Evolutionary conservation across 2,329 filamentous ascomycete species (phyloP).

Genomic region (Aspergillus glaucus): DNA sequence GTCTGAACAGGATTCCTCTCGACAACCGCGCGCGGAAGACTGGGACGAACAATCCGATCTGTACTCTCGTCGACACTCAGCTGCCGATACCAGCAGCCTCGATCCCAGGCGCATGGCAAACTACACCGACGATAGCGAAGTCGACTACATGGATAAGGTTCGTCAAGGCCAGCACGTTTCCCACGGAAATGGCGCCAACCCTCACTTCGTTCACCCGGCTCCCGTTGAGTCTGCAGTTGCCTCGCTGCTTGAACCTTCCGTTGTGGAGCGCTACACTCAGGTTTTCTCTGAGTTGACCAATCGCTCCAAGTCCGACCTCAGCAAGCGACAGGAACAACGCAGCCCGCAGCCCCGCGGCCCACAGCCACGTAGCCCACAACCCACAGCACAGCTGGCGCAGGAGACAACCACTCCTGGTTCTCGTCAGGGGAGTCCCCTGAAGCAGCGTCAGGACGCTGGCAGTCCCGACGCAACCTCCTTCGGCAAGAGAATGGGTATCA

Average conservation of each 20-base stretch:
- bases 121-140: constrained; percentile 52
- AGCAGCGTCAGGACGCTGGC: constrained; percentile 35
- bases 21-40: constrained; percentile 12
- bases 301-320: constrained; percentile 39
- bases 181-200: constrained; percentile 63
- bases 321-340: constrained; percentile 30
- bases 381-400: not conserved
- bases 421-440: constrained; percentile 41
- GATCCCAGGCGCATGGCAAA: constrained; percentile 48
- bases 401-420: constrained; percentile 13
- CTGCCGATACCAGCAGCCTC: constrained; percentile 43
- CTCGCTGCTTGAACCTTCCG: constrained; percentile 78
- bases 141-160: constrained; percentile 51
- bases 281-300: constrained; percentile 28
- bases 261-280: constrained; percentile 57
- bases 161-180: constrained; percentile 64
- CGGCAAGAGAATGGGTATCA: constrained; percentile 35
- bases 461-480: constrained; percentile 34
- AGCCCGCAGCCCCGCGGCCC: constrained; percentile 12
- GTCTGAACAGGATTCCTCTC: constrained; percentile 24
- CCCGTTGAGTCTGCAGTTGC: constrained; percentile 86
- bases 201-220: constrained; percentile 65
- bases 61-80: constrained; percentile 52
- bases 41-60: constrained; percentile 23
- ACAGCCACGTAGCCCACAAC: constrained; percentile 20